Conservation (phyloP, 148 eudicot species). For the Bassia scoparia region DNA sequence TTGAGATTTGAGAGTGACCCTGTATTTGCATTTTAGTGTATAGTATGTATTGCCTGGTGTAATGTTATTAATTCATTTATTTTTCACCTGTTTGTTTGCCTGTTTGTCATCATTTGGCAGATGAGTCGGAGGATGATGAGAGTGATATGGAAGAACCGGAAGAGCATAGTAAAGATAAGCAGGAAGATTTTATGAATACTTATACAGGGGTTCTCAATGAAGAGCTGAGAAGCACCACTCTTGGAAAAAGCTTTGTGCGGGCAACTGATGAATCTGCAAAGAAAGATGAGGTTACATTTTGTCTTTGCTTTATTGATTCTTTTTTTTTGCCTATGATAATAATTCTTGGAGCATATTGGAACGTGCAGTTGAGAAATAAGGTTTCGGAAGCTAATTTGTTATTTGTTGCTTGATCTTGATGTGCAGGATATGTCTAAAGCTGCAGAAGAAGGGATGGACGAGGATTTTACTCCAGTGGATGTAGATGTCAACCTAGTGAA, state of each 20-base stretch:
- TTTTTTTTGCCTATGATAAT: background rate
- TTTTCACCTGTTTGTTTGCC: constrained; percentile 2
- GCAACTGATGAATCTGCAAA: constrained; percentile 48
- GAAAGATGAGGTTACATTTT: constrained; percentile 51
- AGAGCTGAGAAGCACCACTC: constrained; percentile 63
- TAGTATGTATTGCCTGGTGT: background rate
- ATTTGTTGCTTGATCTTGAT: constrained; percentile 1
- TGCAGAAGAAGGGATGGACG: constrained; percentile 55
- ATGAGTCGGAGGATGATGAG: constrained; percentile 62
- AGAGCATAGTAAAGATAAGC: constrained; percentile 37
- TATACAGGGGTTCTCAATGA: constrained; percentile 68
- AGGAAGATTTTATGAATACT: constrained; percentile 52
- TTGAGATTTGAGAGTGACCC: background rate
- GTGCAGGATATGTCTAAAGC: constrained; percentile 57
- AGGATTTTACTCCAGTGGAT: constrained; percentile 77
- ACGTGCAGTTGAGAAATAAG: background rate
- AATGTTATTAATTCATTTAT: background rate
- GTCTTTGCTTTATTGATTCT: background rate
- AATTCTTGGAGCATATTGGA: background rate
- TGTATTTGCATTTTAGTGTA: background rate
- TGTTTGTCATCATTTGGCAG: constrained; percentile 31
- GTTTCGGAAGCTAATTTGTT: background rate
- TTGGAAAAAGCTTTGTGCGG: constrained; percentile 68
- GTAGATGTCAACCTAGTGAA: constrained; percentile 91
- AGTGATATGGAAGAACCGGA: constrained; percentile 46